Conservation (phyloP, 305 asterid genomes). For the Solanum hybrid region DNA sequence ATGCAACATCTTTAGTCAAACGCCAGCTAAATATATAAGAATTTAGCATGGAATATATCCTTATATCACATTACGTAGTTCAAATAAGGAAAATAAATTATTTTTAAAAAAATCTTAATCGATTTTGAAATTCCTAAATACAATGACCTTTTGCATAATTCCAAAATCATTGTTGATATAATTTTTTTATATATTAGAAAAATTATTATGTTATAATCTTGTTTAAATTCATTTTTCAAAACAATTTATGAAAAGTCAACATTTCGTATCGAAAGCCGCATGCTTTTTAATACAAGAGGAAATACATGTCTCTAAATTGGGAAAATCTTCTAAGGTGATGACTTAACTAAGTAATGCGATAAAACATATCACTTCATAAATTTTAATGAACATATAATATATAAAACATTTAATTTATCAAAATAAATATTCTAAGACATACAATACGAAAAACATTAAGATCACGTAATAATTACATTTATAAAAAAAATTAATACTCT, state of each 20-base stretch:
- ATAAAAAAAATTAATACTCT: no score
- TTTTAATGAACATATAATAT: not conserved
- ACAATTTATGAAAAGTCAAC: no score
- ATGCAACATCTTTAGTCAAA: not conserved
- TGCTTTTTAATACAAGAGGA: no score
- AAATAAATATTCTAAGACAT: not conserved
- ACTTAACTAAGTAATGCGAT: not conserved
- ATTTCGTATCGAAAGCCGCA: no score
- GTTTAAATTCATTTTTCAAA: not conserved
- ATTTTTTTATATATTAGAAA: not conserved
- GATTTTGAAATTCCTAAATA: not conserved
- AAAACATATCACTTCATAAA: not conserved
- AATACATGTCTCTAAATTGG: not conserved
- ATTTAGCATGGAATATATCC: no score
- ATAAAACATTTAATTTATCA: not conserved
- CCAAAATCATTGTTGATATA: not conserved
- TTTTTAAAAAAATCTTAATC: not conserved
- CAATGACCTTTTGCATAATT: not conserved
- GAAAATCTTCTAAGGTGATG: not conserved
- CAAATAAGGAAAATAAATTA: not conserved
- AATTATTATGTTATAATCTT: not conserved
- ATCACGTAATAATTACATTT: no score
- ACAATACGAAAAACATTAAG: not conserved
- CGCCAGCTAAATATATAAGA: no score
- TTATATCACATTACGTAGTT: not conserved